Evolutionary conservation across 208 protist genomes (phyloP), one percentile per base, ranked within the genome.

Genomic region (Crithidia bombi): DNA sequence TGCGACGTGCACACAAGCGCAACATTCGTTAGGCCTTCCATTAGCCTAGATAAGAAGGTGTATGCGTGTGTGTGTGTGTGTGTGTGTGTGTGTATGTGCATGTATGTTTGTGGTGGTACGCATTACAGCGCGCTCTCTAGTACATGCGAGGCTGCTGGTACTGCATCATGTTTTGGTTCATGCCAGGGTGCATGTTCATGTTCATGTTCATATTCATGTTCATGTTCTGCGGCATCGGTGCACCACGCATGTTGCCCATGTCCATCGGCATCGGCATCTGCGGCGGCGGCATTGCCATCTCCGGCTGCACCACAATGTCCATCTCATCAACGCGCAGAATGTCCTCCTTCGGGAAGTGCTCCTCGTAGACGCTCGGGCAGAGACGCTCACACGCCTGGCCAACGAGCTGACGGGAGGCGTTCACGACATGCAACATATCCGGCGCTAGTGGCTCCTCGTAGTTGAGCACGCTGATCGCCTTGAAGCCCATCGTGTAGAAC

Each of bases 401-500:
- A 28, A 94, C 81, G 6, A 79, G 50, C 36, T 28, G 32, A 43
- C 83, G 69, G 6, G 89, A 84, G 4, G 52, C 66, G 33, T 69
- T 55, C 25, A 91, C 65, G 35, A 81, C 63, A 26, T 59, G 43
- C 38, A 79, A 39, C 54, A 82, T 77, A 9, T 84, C 63, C 28
- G 64, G 41, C 12, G 32, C 32, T n/a, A 79, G 54, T 14, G 50
- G 57, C 49, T 84, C 76, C 64, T 74, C 69, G 65, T 58, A 62
- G 46, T 70, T 74, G 30, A 95, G 83, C 19, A 64, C 58, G 28
- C 62, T 30, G 30, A 94, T 75, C 49, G 88, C 85, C 21, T 64
- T 41, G 44, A 80, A 83, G 26, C 87, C 68, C 75, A 92, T 84
- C 41, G 70, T 80, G 82, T 89, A 96, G 77, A 96, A 96, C 70